Conservation (phyloP, 306 rosid genomes). For the Prunus padus region DNA sequence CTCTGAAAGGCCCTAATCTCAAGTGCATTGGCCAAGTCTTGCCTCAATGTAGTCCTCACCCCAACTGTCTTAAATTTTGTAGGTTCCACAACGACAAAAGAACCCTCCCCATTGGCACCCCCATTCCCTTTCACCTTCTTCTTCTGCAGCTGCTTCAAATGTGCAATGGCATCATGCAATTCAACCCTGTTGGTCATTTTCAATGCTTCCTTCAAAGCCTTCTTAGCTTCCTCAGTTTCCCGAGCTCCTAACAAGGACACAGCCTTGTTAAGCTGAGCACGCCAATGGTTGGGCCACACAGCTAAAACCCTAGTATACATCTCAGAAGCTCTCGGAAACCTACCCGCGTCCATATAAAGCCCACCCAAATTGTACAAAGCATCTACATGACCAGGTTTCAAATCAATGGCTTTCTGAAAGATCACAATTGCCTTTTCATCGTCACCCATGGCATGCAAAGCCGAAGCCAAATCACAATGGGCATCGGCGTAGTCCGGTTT, state of each 20-base stretch:
- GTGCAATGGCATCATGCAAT: slow-evolving; percentile 91
- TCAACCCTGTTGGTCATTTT: slow-evolving; percentile 98
- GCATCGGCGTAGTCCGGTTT: slow-evolving; percentile 97
- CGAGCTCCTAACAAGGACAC: slow-evolving; percentile 93
- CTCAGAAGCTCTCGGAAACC: slow-evolving; percentile 97
- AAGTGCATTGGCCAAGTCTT: slow-evolving; percentile 62
- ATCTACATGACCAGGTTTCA: slow-evolving; percentile 91
- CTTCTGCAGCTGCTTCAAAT: slow-evolving; percentile 93
- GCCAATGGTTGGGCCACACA: slow-evolving; percentile 98
- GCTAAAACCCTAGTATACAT: slow-evolving; percentile 94
- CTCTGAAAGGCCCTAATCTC: slow-evolving; percentile 86
- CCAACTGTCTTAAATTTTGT: slow-evolving; percentile 71
- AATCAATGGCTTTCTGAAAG: slow-evolving; percentile 96
- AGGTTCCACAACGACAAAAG: slow-evolving; percentile 59
- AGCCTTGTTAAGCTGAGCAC: slow-evolving; percentile 97
- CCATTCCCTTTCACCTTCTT: slow-evolving; percentile 76
- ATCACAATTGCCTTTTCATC: slow-evolving; percentile 96
- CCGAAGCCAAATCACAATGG: slow-evolving; percentile 96
- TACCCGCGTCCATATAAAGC: slow-evolving; percentile 87
- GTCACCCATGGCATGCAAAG: slow-evolving; percentile 89
- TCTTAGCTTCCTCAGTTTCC: slow-evolving; percentile 88
- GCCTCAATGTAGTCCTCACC: slow-evolving; percentile 70
- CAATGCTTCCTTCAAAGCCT: slow-evolving; percentile 89
- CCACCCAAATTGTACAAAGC: slow-evolving; percentile 97
- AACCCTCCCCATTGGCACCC: slow-evolving; percentile 55